Evolutionary conservation across 352 stramenopile genomes (phyloP), one percentile per base, ranked within the genome.

Genomic region (Phytophthora pisi): DNA sequence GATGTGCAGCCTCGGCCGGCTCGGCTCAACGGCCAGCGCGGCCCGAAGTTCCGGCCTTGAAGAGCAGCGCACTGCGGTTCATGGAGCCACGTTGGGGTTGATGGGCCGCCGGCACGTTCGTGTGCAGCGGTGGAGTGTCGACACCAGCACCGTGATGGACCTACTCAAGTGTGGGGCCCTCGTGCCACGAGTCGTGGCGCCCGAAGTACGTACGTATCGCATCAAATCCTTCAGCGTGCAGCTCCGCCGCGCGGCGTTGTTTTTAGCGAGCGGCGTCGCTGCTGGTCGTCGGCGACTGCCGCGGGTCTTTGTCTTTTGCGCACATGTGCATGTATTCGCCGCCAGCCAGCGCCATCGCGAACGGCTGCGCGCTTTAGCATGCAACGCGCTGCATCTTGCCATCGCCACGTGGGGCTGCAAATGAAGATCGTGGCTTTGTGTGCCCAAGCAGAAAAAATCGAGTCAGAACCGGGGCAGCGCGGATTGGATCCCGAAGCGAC

Each of bases 401-500:
- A 18, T 46, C 34, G 51, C 28, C 43, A 50, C 43, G 43, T 50
- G 43, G 43, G 43, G 31, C 38, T 45, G 38, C 38, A 45, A 15
- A 45, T 45, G 38, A 45, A 45, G 38, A 45, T 45, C 16, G 38
- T 45, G 38, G 38, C 38, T 46, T 46, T 46, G 38, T 16, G 38
- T 18, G 38, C 38, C 38, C 38, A 46, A 46, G 38, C 38, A 46
- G 38, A 46, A 46, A 43, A 26, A 26, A 26, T 46, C 38, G 38
- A 69, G 55, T 18, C 62, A 64, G 34, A 69, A 47, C 62, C 55
- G 45, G 51, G 62, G 6, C 36, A 64, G 46, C 20, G 11, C 30
- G 4, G 31, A 68, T 70, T 70, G 62, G 56, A 69, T 69, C 62
- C 55, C 64, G 46, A 70, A 70, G 34, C 63, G 63, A 36, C 63